These are phyloP conservation scores for Sporothrix phasma DNA, from an alignment of 2,329 filamentous ascomycete species.

Conservation along the genomic window DNA sequence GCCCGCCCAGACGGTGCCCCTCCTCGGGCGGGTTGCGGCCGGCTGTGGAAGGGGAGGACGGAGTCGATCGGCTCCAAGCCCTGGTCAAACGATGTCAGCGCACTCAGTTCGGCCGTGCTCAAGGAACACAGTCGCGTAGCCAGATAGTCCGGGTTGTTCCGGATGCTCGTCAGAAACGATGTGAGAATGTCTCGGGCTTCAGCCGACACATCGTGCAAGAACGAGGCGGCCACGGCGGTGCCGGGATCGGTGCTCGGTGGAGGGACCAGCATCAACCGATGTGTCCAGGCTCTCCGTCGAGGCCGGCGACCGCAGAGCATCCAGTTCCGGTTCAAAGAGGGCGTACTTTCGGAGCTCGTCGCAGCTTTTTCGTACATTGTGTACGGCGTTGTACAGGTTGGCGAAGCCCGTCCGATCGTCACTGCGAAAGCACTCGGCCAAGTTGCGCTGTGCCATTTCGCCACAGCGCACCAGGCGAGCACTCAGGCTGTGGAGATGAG, in stretches of 20 bases:
- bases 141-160: conserved; percentile 80
- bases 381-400: conserved; percentile 63
- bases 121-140: conserved; percentile 71
- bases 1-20: conserved; percentile 22
- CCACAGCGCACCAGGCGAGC: conserved; percentile 65
- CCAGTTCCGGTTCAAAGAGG: conserved; percentile 61
- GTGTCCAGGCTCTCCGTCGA: conserved; percentile 40
- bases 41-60: conserved; percentile 58
- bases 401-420: conserved; percentile 73
- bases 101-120: conserved; percentile 63
- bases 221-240: conserved; percentile 40
- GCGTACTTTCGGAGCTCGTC: conserved; percentile 62
- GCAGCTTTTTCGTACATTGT: conserved; percentile 69
- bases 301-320: conserved; percentile 45
- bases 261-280: conserved; percentile 29
- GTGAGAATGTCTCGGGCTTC: conserved; percentile 67
- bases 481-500: conserved; percentile 67
- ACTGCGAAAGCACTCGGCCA: conserved; percentile 67
- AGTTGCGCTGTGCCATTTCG: conserved; percentile 61
- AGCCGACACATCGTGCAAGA: conserved; percentile 63
- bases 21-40: conserved; percentile 35
- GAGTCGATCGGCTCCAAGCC: conserved; percentile 74
- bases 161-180: conserved; percentile 68
- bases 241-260: conserved; percentile 29
- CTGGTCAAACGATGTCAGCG: conserved; percentile 69